Base-by-base conservation (phyloP, 495 filamentous ascomycete species). In the Neurospora tetrasperma region DNA sequence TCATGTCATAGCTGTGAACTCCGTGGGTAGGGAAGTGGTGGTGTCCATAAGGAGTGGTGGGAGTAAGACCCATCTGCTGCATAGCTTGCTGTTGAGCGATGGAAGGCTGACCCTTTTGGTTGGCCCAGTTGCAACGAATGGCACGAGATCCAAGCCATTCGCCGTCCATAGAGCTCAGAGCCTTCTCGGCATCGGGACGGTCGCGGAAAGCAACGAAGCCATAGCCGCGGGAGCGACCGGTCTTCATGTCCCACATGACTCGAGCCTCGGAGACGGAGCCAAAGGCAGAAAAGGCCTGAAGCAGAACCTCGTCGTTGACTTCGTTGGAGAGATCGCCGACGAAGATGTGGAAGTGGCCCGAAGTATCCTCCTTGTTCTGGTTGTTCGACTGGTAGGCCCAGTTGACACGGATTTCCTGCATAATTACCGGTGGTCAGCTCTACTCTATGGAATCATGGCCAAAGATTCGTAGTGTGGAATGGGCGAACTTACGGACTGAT, bases 181-280 rank as follows among this genome's bases (percentile, higher is more conserved):
- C 96, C 83, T 98, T 97, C 82, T 99, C 96, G 18, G 96, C 96
- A 78, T 99, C 96, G 2, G 86, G 84, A 70, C 94, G 94, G 27
- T 99, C 96, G 72, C 96, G 91, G 89, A 97, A 99, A 59, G 96
- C 96, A 73, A 99, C 96, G 76, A 99, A 99, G 5, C 96, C 96
- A 78, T 99, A 99, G 69, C 96, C 96, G 75, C 96, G 92, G 69
- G 96, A 98, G 72, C 96, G 91, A 73, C 96, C 96, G 48, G 96
- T 99, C 87, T 99, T 99, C 96, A 99, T 99, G 80, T 99, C 96
- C 96, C 96, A 99, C 96, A 99, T 99, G 72, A 99, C 96, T 74
- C 96, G 94, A 73, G 96, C 96, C 83, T 99, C 96, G n/a, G 96
- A 98, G 42, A 99, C 94, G 4, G 90, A 92, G 12, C 96, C 96